Percentiles rank a stretch among this genome's conserved stretches.
These are phyloP conservation scores for Catharanthus roseus DNA, from an alignment of 257 asterid genomes.

Conservation along the genomic window DNA sequence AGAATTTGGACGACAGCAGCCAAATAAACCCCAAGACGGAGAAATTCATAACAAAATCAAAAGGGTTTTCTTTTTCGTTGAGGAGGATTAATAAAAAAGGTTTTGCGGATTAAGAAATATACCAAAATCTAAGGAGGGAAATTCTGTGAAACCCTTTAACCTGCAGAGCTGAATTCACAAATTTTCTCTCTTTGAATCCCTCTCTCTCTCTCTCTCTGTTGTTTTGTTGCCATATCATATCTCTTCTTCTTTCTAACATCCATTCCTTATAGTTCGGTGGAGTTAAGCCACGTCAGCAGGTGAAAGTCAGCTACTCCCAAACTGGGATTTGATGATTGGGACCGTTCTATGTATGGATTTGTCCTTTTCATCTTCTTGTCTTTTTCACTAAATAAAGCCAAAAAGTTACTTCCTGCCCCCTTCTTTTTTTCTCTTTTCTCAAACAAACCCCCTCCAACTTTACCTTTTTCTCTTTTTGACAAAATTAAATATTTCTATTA, in stretches of 20 bases:
- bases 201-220: conserved; percentile 18
- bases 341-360: conserved; percentile 36
- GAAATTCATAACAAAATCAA: background rate
- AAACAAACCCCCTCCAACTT: background rate
- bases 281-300: conserved; percentile 52
- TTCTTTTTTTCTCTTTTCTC: no score
- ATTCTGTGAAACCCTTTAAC: conserved; percentile 7
- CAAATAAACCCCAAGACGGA: background rate
- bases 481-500: background rate
- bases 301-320: conserved; percentile 35
- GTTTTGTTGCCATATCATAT: conserved; percentile 7
- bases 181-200: background rate
- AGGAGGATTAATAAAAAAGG: conserved; percentile 7
- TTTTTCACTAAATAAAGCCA: conserved; percentile 38
- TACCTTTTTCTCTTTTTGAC: background rate
- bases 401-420: conserved; percentile 20
- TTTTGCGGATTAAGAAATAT: conserved; percentile 12
- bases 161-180: conserved; percentile 7
- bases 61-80: background rate
- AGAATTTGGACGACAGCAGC: conserved; percentile 1
- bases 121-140: conserved; percentile 3
- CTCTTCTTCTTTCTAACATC: conserved; percentile 15
- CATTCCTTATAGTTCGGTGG: conserved; percentile 35
- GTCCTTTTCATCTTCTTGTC: conserved; percentile 21
- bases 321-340: conserved; percentile 47